Evolutionary conservation across 2,329 filamentous ascomycete species (phyloP), one percentile per base, ranked within the genome.

Genomic region (Aspergillus latus): DNA sequence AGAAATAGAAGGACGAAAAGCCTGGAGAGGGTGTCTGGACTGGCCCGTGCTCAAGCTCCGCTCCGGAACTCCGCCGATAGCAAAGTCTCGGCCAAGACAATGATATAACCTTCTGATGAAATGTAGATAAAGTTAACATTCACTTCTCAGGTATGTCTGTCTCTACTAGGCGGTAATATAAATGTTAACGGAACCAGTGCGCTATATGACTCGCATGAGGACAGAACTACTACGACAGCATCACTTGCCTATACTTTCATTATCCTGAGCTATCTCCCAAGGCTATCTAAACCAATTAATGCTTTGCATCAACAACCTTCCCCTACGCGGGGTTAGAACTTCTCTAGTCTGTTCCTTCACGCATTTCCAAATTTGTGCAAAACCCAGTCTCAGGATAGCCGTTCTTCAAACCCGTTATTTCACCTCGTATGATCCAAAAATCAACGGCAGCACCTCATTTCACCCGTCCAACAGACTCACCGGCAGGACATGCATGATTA

Each of bases 401-500:
- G 16, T 15, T 7, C 8, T 8, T 11, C 37, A 32, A 34, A 29
- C 9, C 13, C 49, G 57, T 13, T n/a, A 32, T 42, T 62, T 56
- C 36, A 59, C 57, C 34, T 56, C 53, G 16, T 39, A 56, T 37
- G 40, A 26, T 10, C 29, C 42, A 16, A 32, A 15, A 10, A 28
- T 52, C 13, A 36, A 44, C 7, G 30, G 9, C 37, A 44, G 51
- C 10, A n/a, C 36, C 11, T 7, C 39, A 39, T 57, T 63, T 42
- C 48, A 57, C 36, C 47, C 62, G 29, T 58, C 65, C 15, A 59
- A 56, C 21, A 65, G 68, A 34, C 64, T 76, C n/a, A 52, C 59
- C 26, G 71, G 71, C 30, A 64, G 72, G 26, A 76, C 67, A 54
- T 75, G 74, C 50, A 77, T 89, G 67, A 78, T 92, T 50, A 88